Conservation (phyloP, 2,329 filamentous ascomycete genomes). For the Pseudocercospora cruenta region DNA sequence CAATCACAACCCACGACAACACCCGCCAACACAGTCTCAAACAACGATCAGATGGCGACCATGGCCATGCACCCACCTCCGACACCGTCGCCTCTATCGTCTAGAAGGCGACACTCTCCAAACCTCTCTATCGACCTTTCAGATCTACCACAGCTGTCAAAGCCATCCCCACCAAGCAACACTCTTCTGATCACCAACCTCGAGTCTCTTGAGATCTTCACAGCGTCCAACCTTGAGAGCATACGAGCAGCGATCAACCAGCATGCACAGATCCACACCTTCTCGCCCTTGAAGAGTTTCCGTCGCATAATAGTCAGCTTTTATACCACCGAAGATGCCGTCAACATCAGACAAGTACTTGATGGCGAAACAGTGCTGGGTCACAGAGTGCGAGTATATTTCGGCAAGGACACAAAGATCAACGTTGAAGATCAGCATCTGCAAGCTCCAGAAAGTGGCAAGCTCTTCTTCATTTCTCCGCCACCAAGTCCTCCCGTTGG, state of each 20-base stretch:
- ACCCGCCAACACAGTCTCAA: background rate
- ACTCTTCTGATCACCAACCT: conserved; percentile 85
- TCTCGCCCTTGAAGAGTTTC: conserved; percentile 81
- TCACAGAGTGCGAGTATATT: conserved; percentile 68
- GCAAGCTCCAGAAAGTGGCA: conserved; percentile 60
- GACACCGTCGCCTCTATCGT: conserved; percentile 19
- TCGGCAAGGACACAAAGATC: conserved; percentile 57
- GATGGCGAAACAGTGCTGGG: conserved; percentile 76
- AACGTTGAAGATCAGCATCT: conserved; percentile 50
- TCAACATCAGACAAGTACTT: conserved; percentile 71
- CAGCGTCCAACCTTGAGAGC: conserved; percentile 70
- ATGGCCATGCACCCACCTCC: conserved; percentile 25
- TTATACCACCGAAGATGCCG: conserved; percentile 69
- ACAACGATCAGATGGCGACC: conserved; percentile 19
- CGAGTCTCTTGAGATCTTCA: conserved; percentile 72
- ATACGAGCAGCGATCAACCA: conserved; percentile 72
- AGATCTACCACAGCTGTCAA: conserved; percentile 67
- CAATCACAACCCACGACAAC: background rate
- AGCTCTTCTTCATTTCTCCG: conserved; percentile 69
- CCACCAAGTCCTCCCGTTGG: conserved; percentile 67
- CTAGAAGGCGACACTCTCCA: conserved; percentile 44
- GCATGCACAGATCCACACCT: conserved; percentile 74
- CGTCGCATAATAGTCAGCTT: conserved; percentile 81
- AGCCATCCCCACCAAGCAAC: conserved; percentile 78
- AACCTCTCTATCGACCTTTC: conserved; percentile 73